Conservation (phyloP, 768 basidiomycete species). For the Phaeolepiota aurea region DNA sequence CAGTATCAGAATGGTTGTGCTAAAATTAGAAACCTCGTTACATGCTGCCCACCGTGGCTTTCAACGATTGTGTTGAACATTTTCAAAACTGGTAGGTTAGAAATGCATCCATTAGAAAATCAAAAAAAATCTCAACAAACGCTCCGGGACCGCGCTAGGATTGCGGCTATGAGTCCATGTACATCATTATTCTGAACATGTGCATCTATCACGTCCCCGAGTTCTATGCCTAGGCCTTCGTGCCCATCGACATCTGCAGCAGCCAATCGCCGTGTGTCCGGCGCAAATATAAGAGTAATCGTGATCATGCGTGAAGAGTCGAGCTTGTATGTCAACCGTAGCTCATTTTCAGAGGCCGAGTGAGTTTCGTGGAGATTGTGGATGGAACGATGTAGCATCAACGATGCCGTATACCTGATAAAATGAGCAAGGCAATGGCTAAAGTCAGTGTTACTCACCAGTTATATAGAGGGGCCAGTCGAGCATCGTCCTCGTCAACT, state of each 20-base stretch:
- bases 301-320: constrained; percentile 28
- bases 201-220: constrained; percentile 51
- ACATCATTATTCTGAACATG: constrained; percentile 60
- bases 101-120: neutral
- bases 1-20: no score
- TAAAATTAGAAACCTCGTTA: no score
- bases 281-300: constrained; percentile 58
- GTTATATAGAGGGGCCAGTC: constrained; percentile 58
- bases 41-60: no score
- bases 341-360: constrained; percentile 66
- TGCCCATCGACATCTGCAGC: constrained; percentile 48
- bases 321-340: constrained; percentile 60
- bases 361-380: constrained; percentile 51
- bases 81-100: no score
- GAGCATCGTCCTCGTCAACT: constrained; percentile 54
- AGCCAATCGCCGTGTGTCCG: constrained; percentile 59
- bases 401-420: constrained; percentile 62
- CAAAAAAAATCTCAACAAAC: neutral
- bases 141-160: constrained; percentile 40
- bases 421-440: neutral
- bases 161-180: constrained; percentile 52
- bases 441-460: constrained; percentile 35
- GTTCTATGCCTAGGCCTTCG: constrained; percentile 42
- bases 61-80: no score
- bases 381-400: constrained; percentile 56